These are phyloP conservation scores for Blakeslea trispora DNA, from an alignment of 371 early-diverging fungal genomes.

Conservation along the genomic window DNA sequence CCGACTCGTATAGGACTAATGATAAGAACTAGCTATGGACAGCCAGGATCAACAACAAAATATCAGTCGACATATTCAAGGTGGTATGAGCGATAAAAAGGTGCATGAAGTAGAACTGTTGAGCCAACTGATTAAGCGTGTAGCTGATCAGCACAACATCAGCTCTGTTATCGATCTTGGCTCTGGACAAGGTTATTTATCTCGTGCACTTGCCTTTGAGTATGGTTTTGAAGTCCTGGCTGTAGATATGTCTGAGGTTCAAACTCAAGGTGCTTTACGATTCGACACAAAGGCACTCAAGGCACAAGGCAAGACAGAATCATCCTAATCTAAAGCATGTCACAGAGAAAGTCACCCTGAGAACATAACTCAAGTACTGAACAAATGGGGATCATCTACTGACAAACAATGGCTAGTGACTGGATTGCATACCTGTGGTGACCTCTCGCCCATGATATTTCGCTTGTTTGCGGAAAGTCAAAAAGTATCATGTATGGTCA, in stretches of 20 bases:
- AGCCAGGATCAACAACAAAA: constrained; percentile 6
- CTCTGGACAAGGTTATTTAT: constrained; percentile 78
- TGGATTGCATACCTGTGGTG: constrained; percentile 89
- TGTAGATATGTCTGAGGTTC: constrained; percentile 74
- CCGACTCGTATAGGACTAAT: too few species aligned
- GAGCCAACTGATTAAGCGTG: constrained; percentile 53
- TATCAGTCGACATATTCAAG: constrained; percentile 31
- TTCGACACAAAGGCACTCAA: constrained; percentile 60
- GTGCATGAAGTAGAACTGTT: constrained; percentile 71
- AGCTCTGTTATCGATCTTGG: constrained; percentile 67
- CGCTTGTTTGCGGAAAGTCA: constrained; percentile 68
- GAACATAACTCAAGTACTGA: constrained; percentile 44
- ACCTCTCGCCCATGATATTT: constrained; percentile 74
- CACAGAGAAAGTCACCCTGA: constrained; percentile 58
- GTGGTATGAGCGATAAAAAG: constrained; percentile 81
- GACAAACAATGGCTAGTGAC: constrained; percentile 68
- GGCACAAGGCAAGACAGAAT: constrained; percentile 1
- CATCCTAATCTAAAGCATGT: constrained; percentile 47
- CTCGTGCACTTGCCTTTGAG: constrained; percentile 72
- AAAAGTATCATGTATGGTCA: constrained; percentile 65
- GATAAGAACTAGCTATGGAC: too few species aligned
- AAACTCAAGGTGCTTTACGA: constrained; percentile 79
- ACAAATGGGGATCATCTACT: constrained; percentile 17
- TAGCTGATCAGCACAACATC: constrained; percentile 46
- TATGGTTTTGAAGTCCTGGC: constrained; percentile 75